phyloP scores from a whole-genome alignment of 1,139 yeast species.

The Lodderomyces oxycetoniae region DNA sequence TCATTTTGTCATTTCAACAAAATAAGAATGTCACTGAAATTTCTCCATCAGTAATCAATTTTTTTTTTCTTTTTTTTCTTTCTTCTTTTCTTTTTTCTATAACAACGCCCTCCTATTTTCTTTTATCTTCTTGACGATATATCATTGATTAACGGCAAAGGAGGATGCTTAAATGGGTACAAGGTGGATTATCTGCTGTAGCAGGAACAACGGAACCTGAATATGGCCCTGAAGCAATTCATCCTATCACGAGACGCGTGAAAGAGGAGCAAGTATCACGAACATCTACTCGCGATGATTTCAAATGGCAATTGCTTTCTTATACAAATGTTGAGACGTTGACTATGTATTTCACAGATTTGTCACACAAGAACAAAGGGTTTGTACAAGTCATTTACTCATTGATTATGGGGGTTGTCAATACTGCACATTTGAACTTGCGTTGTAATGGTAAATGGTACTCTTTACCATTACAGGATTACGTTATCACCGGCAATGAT shows the following conservation, averaged over 20 bases:
- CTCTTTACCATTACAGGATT: background rate
- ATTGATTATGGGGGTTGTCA: conserved; percentile 80
- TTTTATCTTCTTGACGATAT: background rate
- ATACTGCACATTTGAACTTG: conserved; percentile 94
- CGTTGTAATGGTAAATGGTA: conserved; percentile 25
- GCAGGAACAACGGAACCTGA: conserved; percentile 98
- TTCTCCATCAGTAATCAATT: background rate
- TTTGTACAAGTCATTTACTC: conserved; percentile 95
- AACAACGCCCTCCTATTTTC: background rate
- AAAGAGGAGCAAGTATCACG: conserved; percentile 33
- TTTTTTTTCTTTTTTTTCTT: background rate
- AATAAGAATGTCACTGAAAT: too few relatives aligned
- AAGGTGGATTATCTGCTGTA: conserved; percentile 84
- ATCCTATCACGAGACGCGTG: conserved; percentile 67
- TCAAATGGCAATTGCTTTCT: conserved; percentile 68
- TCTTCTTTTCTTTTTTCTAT: background rate
- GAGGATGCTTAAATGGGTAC: conserved; percentile 76
- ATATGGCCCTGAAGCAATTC: conserved; percentile 88
- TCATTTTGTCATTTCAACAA: too few relatives aligned
- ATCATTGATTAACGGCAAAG: background rate
- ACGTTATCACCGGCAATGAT: background rate
- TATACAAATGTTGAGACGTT: conserved; percentile 94
- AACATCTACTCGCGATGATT: conserved; percentile 58
- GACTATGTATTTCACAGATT: conserved; percentile 76
- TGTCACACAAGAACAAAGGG: conserved; percentile 63